These are phyloP conservation scores for Rhizophora apiculata DNA, from an alignment of 345 rosid genomes.

Conservation along the genomic window DNA sequence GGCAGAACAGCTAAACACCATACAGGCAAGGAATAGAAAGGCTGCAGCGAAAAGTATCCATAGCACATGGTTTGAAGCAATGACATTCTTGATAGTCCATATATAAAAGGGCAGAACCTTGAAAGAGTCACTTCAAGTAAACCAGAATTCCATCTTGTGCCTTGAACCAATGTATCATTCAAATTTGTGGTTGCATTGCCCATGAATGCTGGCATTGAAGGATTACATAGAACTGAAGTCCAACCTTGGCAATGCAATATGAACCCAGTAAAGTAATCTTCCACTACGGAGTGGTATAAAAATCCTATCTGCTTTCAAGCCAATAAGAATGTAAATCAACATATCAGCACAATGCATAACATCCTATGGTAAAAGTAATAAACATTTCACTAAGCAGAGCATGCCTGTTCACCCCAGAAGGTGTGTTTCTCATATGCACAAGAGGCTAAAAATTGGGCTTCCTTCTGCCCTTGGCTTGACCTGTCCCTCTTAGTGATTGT, in stretches of 20 bases:
- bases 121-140: constrained; percentile 26
- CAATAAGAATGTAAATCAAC: neutral
- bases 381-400: neutral
- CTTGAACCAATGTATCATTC: constrained; percentile 27
- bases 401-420: constrained; percentile 24
- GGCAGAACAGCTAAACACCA: constrained; percentile 31
- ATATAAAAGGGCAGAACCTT: constrained; percentile 23
- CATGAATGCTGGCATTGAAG: constrained; percentile 25
- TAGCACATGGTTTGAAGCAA: constrained; percentile 30
- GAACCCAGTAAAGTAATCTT: constrained; percentile 33
- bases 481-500: neutral
- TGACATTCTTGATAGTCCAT: constrained; percentile 22
- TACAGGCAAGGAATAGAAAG: constrained; percentile 20
- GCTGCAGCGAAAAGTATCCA: constrained; percentile 14
- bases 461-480: constrained; percentile 1
- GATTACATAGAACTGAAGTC: constrained; percentile 24
- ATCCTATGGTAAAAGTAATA: neutral
- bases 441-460: constrained; percentile 14
- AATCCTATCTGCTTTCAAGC: constrained; percentile 26
- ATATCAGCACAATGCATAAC: neutral
- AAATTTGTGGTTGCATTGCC: constrained; percentile 25
- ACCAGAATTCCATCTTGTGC: constrained; percentile 29
- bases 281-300: constrained; percentile 16
- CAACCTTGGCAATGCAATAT: constrained; percentile 27
- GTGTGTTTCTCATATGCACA: constrained; percentile 18